Conservation (phyloP, 2,329 filamentous ascomycete genomes). For the Sclerotinia trifoliorum region DNA sequence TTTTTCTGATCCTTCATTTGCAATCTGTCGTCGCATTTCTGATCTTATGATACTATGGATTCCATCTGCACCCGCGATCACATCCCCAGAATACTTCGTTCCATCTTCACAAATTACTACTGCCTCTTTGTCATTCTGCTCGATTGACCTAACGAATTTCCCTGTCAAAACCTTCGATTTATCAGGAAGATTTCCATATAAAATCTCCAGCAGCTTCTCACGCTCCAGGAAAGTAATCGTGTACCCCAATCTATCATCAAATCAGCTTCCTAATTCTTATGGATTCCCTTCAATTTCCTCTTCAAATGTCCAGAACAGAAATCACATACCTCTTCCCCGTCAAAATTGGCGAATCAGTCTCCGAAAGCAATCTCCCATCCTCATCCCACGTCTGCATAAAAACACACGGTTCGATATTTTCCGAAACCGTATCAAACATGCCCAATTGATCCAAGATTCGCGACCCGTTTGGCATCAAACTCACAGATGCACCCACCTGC, state of each 20-base stretch:
- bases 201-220: slow-evolving; percentile 26
- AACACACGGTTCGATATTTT: slow-evolving; percentile 24
- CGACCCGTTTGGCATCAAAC: slow-evolving; percentile 43
- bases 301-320: background rate
- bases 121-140: slow-evolving; percentile 18
- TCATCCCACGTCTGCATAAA: slow-evolving; percentile 21
- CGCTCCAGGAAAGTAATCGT: slow-evolving; percentile 27
- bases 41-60: slow-evolving; percentile 34
- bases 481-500: slow-evolving; percentile 31
- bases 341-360: slow-evolving; percentile 25
- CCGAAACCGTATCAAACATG: slow-evolving; percentile 30
- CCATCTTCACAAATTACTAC: slow-evolving; percentile 32
- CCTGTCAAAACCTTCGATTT: slow-evolving; percentile 28
- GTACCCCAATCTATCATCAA: slow-evolving; percentile 29
- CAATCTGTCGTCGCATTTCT: slow-evolving; percentile 37
- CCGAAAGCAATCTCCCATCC: slow-evolving; percentile 25
- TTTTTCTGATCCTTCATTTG: slow-evolving; percentile 24
- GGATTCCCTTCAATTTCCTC: background rate
- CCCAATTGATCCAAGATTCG: slow-evolving; percentile 54
- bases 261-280: background rate
- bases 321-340: slow-evolving; percentile 27
- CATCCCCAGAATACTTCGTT: slow-evolving; percentile 27
- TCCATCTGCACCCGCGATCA: slow-evolving; percentile 36
- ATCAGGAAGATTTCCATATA: slow-evolving; percentile 31
- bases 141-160: slow-evolving; percentile 29